Evolutionary conservation across 1,284 basidiomycete species (phyloP).

Genomic region (Hymenochaete sp.): DNA sequence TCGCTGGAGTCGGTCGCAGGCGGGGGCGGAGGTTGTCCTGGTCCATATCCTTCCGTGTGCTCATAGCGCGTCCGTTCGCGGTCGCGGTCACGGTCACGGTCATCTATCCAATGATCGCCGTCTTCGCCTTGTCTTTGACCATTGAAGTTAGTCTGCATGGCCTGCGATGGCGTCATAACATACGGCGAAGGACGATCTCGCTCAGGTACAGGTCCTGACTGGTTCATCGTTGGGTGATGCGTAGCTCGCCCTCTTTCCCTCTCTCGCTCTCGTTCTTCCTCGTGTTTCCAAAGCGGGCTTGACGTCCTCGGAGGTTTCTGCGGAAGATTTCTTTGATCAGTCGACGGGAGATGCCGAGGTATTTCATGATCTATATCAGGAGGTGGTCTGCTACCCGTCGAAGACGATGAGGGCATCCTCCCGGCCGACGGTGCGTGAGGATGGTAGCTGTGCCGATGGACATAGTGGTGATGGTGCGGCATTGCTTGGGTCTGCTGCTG

Average conservation of each 20-base stretch:
- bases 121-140: slow-evolving; percentile 21
- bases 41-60: background rate
- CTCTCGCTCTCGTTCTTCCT: slow-evolving; percentile 17
- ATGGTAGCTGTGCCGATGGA: slow-evolving; percentile 15
- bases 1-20: background rate
- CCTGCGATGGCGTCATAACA: slow-evolving; percentile 40
- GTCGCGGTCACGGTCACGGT: no score
- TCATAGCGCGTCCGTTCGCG: slow-evolving; percentile 6
- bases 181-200: slow-evolving; percentile 33
- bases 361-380: slow-evolving; percentile 11
- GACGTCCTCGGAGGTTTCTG: slow-evolving; percentile 9
- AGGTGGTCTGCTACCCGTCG: slow-evolving; percentile 1
- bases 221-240: slow-evolving; percentile 28
- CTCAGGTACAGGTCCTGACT: slow-evolving; percentile 12
- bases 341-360: slow-evolving; percentile 6
- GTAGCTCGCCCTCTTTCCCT: slow-evolving; percentile 20
- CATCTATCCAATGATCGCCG: slow-evolving; percentile 13
- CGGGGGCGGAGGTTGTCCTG: background rate
- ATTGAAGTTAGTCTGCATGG: slow-evolving; percentile 24
- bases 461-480: slow-evolving; percentile 17
- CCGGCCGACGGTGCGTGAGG: slow-evolving; percentile 9
- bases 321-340: slow-evolving; percentile 13
- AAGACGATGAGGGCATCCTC: background rate
- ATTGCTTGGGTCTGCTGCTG: slow-evolving; percentile 15
- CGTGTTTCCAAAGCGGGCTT: slow-evolving; percentile 13